Conservation (phyloP, 371 early-diverging fungal genomes). For the Mortierella sp. region DNA sequence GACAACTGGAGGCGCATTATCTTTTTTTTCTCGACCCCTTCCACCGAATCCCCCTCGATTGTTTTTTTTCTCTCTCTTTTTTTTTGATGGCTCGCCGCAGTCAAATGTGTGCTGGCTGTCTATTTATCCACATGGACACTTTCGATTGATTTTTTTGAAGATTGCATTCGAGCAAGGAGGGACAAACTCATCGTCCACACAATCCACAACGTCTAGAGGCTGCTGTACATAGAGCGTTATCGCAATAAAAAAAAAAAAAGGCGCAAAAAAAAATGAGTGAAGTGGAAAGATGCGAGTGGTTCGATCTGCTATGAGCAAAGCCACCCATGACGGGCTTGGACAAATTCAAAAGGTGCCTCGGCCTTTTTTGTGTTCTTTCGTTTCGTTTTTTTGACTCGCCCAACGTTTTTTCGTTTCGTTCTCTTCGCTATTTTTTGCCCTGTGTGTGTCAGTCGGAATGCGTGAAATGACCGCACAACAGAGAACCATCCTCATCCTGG, state of each 20-base stretch:
- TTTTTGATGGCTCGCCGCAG: constrained; percentile 6
- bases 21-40: too few relatives aligned
- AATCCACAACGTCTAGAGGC: background rate
- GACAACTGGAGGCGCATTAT: background rate
- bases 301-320: constrained; percentile 1
- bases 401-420: background rate
- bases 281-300: too few relatives aligned
- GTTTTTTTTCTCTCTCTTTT: background rate
- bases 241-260: background rate
- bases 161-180: background rate
- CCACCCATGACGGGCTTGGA: background rate
- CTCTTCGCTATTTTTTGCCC: background rate
- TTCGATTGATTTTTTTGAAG: constrained; percentile 5
- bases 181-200: background rate
- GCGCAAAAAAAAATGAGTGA: background rate
- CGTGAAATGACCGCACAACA: constrained; percentile 30
- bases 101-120: background rate
- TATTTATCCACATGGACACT: background rate
- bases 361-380: background rate
- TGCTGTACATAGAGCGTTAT: constrained; percentile 7
- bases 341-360: background rate
- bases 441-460: background rate
- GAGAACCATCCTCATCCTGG: constrained; percentile 37
- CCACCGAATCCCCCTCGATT: background rate
- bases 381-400: background rate